Evolutionary conservation across 1,284 basidiomycete genomes (phyloP).

Genomic region (Bjerkandera adusta): DNA sequence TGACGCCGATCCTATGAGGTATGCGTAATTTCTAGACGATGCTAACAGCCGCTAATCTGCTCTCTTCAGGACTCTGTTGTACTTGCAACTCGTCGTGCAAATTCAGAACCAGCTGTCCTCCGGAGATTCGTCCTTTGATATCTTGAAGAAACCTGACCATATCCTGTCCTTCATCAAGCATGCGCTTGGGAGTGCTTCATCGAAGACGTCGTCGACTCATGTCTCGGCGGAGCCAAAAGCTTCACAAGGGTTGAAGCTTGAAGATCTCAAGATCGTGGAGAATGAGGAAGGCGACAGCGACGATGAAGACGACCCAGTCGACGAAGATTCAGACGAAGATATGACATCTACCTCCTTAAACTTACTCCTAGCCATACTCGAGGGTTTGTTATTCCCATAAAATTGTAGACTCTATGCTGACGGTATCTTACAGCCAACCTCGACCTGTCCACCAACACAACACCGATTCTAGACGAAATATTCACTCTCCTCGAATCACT

Average conservation of each 20-base stretch:
- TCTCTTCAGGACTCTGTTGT: constrained; percentile 47
- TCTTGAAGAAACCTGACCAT: constrained; percentile 72
- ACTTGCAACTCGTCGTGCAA: constrained; percentile 75
- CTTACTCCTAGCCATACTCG: constrained; percentile 76
- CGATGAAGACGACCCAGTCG: constrained; percentile 56
- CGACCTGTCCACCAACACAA: constrained; percentile 57
- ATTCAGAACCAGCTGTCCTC: constrained; percentile 69
- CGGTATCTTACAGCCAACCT: constrained; percentile 54
- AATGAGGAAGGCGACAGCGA: constrained; percentile 35
- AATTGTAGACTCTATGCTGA: not conserved
- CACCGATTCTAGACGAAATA: constrained; percentile 71
- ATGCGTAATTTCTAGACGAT: constrained; percentile 13
- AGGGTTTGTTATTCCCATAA: constrained; percentile 49
- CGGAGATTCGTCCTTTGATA: constrained; percentile 52
- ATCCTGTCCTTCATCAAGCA: constrained; percentile 80
- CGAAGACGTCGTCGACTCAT: constrained; percentile 20
- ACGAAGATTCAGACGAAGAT: constrained; percentile 46
- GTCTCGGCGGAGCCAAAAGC: constrained; percentile 15
- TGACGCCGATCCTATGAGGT: constrained; percentile 58
- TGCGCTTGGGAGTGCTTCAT: constrained; percentile 41
- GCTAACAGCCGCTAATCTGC: constrained; percentile 1
- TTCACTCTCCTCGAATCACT: constrained; percentile 63
- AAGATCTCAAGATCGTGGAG: constrained; percentile 41
- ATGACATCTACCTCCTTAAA: constrained; percentile 77
- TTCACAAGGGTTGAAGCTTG: constrained; percentile 31